A percentile compares a stretch with the other conserved stretches of the same genome.
These are phyloP conservation scores for Andrographis paniculata DNA, from an alignment of 305 asterid species.

Conservation along the genomic window DNA sequence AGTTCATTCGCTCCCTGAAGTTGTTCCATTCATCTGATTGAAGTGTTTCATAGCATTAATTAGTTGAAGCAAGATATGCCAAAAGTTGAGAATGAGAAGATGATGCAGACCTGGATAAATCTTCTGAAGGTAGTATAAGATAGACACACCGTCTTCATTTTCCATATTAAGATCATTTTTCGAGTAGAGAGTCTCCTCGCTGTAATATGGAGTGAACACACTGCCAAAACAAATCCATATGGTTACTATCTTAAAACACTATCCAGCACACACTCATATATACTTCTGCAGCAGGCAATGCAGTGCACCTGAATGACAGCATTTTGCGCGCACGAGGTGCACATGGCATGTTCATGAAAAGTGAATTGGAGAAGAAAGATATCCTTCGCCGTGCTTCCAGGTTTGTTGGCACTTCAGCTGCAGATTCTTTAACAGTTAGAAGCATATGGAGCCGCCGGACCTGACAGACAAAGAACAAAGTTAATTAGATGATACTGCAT, in stretches of 20 bases:
- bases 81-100: conserved; percentile 17
- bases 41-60: conserved; percentile 15
- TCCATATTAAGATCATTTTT: conserved; percentile 96
- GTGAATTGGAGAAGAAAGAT: conserved; percentile 87
- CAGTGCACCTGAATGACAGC: conserved; percentile 86
- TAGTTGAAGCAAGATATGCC: conserved; percentile 10
- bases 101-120: conserved; percentile 83
- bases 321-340: conserved; percentile 99
- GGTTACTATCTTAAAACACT: conserved; percentile 19
- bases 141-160: conserved; percentile 96
- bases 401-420: conserved; percentile 84
- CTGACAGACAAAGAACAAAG: conserved; percentile 31
- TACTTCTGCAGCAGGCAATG: too few relatives aligned
- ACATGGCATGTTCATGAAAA: conserved; percentile 96
- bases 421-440: conserved; percentile 97
- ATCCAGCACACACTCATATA: too few relatives aligned
- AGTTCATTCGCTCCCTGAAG: conserved; percentile 85
- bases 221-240: conserved; percentile 44
- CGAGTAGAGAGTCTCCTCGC: conserved; percentile 96
- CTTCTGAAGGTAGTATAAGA: conserved; percentile 76
- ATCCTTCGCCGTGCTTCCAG: conserved; percentile 97
- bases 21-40: conserved; percentile 93
- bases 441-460: conserved; percentile 93
- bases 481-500: too few relatives aligned
- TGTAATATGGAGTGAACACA: conserved; percentile 94